Conservation (phyloP, 768 basidiomycete genomes). For the Suillus paluster region DNA sequence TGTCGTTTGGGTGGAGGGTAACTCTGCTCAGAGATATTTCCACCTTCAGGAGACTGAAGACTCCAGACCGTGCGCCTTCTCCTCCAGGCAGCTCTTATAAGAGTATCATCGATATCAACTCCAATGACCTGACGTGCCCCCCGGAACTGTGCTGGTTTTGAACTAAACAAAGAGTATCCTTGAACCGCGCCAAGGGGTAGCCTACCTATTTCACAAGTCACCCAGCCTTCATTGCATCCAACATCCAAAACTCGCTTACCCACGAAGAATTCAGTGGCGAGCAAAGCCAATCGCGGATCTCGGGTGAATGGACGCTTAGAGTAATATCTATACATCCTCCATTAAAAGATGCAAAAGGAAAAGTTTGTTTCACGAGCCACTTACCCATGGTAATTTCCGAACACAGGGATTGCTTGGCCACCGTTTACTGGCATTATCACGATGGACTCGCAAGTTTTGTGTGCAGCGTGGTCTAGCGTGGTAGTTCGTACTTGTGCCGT, state of each 20-base stretch:
- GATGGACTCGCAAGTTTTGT: not conserved
- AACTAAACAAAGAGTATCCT: not conserved
- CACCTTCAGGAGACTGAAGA: conserved; percentile 43
- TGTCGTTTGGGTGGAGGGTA: conserved; percentile 16
- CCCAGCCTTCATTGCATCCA: conserved; percentile 87
- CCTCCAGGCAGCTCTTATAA: conserved; percentile 80
- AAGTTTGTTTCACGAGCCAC: conserved; percentile 5
- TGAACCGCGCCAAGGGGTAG: not conserved
- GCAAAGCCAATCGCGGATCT: conserved; percentile 68
- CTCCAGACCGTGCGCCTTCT: conserved; percentile 75
- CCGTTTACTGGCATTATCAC: not conserved
- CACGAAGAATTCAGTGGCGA: conserved; percentile 58
- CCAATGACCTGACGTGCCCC: conserved; percentile 73
- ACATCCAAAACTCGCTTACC: conserved; percentile 74
- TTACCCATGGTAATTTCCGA: conserved; percentile 81
- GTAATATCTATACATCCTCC: conserved; percentile 61
- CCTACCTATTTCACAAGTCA: conserved; percentile 85
- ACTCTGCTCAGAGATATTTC: not conserved
- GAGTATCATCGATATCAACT: conserved; percentile 81
- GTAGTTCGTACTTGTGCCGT: not conserved
- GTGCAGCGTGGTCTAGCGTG: not conserved
- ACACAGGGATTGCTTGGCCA: conserved; percentile 39
- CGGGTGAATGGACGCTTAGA: conserved; percentile 62
- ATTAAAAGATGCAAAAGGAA: not conserved
- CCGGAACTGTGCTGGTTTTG: conserved; percentile 59